Evolutionary conservation across 2,329 filamentous ascomycete species (phyloP), one percentile per base, ranked within the genome.

Genomic region (Amauroascus verrucosus): DNA sequence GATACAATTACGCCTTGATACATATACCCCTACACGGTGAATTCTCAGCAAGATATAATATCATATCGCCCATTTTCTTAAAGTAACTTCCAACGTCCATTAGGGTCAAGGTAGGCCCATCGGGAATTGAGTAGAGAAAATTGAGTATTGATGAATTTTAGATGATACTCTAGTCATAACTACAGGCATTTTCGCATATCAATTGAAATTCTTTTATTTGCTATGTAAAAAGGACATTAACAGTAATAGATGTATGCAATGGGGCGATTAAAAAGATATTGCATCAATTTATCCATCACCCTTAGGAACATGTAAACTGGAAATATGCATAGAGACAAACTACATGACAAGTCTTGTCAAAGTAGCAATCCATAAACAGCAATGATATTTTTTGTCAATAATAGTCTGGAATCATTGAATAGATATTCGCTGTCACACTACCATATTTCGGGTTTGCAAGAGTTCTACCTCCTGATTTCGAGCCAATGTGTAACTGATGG

Each of bases 191-290:
- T n/a, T n/a, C n/a, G n/a, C n/a, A n/a, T n/a, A n/a, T n/a, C n/a
- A n/a, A n/a, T n/a, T n/a, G n/a, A 28, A 6, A 45, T 28, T n/a
- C 14, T 48, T 40, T 48, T 26, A 32, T 50, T 32, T 43, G 37
- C 37, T 50, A 41, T 41, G 11, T 43, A 18, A 37, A 52, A 9
- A 18, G 13, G 16, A 26, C 40, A 52, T 52, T 33, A 45, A 52
- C 49, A 37, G 3, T 16, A 52, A 35, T 18, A 46, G 26, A 52
- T 35, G 41, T 22, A 46, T 45, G 13, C 7, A 46, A 44, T 13
- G 26, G n/a, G n/a, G 40, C 40, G 30, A 52, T 52, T 35, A 28
- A 37, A 44, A 45, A 35, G 22, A 26, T 52, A 46, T 38, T 38
- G 16, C 8, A 37, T 35, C 41, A 46, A 52, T 52, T 46, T 46